Evolutionary conservation across 768 basidiomycete species (phyloP).

Genomic region (Leucocoprinus birnbaumii): DNA sequence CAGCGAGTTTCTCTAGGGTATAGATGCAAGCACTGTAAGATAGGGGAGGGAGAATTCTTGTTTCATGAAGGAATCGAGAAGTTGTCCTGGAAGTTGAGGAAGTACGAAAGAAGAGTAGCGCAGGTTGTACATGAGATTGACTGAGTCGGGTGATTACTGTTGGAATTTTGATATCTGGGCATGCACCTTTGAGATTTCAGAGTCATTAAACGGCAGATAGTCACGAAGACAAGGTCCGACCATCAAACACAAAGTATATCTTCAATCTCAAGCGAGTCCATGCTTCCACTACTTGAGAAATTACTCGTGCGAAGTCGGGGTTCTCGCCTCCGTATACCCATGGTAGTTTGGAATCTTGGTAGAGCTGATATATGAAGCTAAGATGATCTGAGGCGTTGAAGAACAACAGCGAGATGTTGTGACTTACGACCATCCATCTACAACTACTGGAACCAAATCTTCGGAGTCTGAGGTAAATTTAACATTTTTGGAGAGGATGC

Average conservation of each 20-base stretch:
- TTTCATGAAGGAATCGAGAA: conserved; percentile 68
- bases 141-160: conserved; percentile 60
- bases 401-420: conserved; percentile 6
- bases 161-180: conserved; percentile 68
- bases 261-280: conserved; percentile 68
- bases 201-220: conserved; percentile 13
- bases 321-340: conserved; percentile 92
- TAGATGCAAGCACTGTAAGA: conserved; percentile 55
- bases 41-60: conserved; percentile 73
- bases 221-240: conserved; percentile 35
- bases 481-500: conserved; percentile 33
- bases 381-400: conserved; percentile 10
- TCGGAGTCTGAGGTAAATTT: conserved; percentile 17
- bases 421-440: conserved; percentile 89
- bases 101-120: conserved; percentile 79
- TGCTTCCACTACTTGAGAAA: conserved; percentile 51
- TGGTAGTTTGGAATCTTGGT: conserved; percentile 56
- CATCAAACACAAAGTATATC: conserved; percentile 81
- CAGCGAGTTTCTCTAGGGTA: conserved; percentile 41
- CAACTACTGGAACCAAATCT: conserved; percentile 49
- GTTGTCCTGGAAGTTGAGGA: conserved; percentile 61
- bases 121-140: conserved; percentile 56
- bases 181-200: conserved; percentile 47
- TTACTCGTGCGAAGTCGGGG: conserved; percentile 44
- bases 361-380: conserved; percentile 76